Evolutionary conservation across 768 basidiomycete species (phyloP), one percentile per base, ranked within the genome.

Genomic region (Tricholoma sp.): DNA sequence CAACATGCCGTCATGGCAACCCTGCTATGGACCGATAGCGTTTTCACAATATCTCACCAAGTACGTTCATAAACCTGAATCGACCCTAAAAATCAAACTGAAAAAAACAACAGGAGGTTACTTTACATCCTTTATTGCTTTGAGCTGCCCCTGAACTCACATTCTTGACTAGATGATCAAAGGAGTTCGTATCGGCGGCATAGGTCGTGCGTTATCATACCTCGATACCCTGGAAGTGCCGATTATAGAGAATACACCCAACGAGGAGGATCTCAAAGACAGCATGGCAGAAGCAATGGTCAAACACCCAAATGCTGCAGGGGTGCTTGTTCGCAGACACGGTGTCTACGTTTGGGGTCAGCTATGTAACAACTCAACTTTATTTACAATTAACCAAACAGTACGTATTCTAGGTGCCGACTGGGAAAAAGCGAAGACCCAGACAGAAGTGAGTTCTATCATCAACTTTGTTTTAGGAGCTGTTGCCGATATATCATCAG

Each of bases 1-100:
- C 92, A 94, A 67, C 83, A 94, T 68, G 92, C 86, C 37, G 93
- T 95, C 41, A 90, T 94, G 84, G 87, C 86, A 1, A 94, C 92
- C 0, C 70, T 95, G 34, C 75, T 93, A 13, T 92, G 86, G 81
- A 75, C 80, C 4, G 86, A 84, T 0, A 74, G 80, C 24, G 74
- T 82, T 17, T 94, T 94, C 62, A 79, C 77, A 57, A 90, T 94
- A 60, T 91, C 89, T 9, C 92, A 94, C 69, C 91, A 91, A 69
- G 92, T 84, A 54, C 61, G 75, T 64, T 10, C 11, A 41, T 34
- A 37, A 51, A 51, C 29, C 51, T 55, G 56, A 52, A 37, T 48
- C 54, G 18, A 37, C 41, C 37, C 32, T 55, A 48, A 42, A 63
- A 7, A 57, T 36, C 54, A 51, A 55, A 28, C 7, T 4, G 7